phyloP scores from a whole-genome alignment of 495 filamentous ascomycete species.

The Echria macrotheca region DNA sequence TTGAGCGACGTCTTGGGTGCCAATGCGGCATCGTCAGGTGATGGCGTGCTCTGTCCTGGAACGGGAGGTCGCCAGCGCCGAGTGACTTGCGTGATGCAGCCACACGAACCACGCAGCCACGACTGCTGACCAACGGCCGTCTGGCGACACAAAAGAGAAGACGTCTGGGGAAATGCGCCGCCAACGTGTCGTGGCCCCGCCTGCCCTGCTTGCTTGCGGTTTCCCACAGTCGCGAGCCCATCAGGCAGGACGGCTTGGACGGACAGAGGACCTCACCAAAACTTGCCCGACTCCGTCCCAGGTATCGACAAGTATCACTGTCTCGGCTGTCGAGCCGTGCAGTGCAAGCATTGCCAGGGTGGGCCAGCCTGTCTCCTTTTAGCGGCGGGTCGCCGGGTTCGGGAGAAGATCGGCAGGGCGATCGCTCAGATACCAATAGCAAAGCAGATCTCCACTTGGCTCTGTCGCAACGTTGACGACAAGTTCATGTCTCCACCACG shows the following conservation, averaged over 20 bases:
- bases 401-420: constrained; percentile 4
- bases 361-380: no score
- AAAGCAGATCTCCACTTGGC: no score
- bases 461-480: background rate
- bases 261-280: background rate
- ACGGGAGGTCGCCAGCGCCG: constrained; percentile 2
- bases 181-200: no score
- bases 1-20: constrained; percentile 4
- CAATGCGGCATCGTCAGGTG: constrained; percentile 9
- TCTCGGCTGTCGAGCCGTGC: background rate
- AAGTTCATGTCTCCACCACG: no score
- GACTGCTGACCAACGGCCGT: constrained; percentile 1
- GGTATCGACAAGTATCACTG: background rate
- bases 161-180: no score
- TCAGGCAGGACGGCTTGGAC: no score
- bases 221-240: no score
- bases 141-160: no score
- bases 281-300: background rate
- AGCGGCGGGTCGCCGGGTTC: no score
- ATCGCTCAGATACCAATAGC: background rate
- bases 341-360: background rate
- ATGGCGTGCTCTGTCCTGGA: constrained; percentile 7
- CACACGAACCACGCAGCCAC: background rate
- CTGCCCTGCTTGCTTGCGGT: no score
- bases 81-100: constrained; percentile 6